Base-by-base conservation (phyloP, 805 yeast genomes). In the Clavispora phyllophila region DNA sequence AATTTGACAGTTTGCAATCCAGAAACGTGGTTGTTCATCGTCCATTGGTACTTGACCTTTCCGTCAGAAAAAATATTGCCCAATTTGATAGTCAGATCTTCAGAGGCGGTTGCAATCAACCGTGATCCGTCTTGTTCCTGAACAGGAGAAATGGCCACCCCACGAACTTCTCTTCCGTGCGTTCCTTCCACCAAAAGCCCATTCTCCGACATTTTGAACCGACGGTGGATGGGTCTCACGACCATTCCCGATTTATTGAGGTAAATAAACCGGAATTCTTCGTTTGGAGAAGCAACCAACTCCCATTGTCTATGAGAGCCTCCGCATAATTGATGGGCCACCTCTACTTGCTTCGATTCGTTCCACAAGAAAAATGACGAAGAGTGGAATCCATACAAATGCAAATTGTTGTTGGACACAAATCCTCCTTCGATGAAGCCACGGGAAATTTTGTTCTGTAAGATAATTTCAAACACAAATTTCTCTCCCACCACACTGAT, bases 121-220 rank as follows among this genome's bases (percentile, higher is more conserved):
- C 62, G 59, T 6, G 65, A 63, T 0, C 63, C 63, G 38, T 62
- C 61, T 0, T 48, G 39, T 7, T 60, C 59, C 7, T 34, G 35
- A 2, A 42, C 47, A 0, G 74, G 63, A 7, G 77, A 70, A n/a
- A 82, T 70, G 2, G 84, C 73, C 13, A 90, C 68, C 43, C 81
- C 86, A 51, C 99, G 72, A 5, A 91, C 78, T 61, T 93, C 99
- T 48, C 98, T 75, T 0, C 99, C 99, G 61, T 93, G 98, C 1
- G 87, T 73, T 0, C 97, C 96, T 9, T 72, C 65, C 27, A 67
- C 67, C 5, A 69, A 50, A 17, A 68, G 43, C 0, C 69, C 69
- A 37, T 53, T 42, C 3, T 43, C 37, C 4, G 41, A 35, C n/a
- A 43, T 38, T 5, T 35, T 36, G 33, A 63, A 62, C 31, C 61